phyloP scores from a whole-genome alignment of 2,329 filamentous ascomycete species.

The Arthrinium puccinioides region DNA sequence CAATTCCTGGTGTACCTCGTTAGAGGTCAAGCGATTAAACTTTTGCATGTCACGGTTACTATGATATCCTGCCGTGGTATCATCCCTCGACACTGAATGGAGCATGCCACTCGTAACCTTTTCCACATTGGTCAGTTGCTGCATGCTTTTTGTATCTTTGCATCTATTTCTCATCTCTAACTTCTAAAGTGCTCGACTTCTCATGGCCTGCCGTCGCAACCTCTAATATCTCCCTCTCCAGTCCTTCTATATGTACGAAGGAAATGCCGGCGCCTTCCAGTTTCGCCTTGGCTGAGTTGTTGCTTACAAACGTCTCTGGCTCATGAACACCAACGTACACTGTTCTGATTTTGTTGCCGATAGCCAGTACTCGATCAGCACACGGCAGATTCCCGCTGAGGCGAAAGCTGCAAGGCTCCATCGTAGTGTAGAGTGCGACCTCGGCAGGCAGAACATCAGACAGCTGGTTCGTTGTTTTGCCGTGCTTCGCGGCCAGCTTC shows the following conservation, averaged over 20 bases:
- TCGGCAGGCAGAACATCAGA: slow-evolving; percentile 49
- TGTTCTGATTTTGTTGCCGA: slow-evolving; percentile 56
- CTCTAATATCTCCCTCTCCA: slow-evolving; percentile 73
- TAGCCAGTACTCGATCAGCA: slow-evolving; percentile 67
- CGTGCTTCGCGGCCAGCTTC: slow-evolving; percentile 53
- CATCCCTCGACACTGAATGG: no score
- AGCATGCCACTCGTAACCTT: no score
- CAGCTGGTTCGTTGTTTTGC: background rate
- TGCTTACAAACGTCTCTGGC: slow-evolving; percentile 80
- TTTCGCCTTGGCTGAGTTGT: slow-evolving; percentile 67
- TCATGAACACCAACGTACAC: slow-evolving; percentile 87
- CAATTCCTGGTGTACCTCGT: slow-evolving; percentile 18
- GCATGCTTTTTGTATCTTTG: no score
- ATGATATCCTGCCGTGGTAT: no score
- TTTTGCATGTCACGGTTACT: no score
- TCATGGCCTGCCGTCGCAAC: slow-evolving; percentile 79
- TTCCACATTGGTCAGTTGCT: no score
- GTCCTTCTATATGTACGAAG: slow-evolving; percentile 63
- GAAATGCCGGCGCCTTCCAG: slow-evolving; percentile 66
- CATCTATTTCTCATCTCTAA: no score
- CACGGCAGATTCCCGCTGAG: slow-evolving; percentile 71
- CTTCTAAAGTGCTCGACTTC: no score
- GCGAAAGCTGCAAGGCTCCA: slow-evolving; percentile 75
- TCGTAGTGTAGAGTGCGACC: slow-evolving; percentile 77
- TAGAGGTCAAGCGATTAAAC: background rate